phyloP scores from a whole-genome alignment of 2,329 filamentous ascomycete species.

The Epichloe gansuensis region DNA sequence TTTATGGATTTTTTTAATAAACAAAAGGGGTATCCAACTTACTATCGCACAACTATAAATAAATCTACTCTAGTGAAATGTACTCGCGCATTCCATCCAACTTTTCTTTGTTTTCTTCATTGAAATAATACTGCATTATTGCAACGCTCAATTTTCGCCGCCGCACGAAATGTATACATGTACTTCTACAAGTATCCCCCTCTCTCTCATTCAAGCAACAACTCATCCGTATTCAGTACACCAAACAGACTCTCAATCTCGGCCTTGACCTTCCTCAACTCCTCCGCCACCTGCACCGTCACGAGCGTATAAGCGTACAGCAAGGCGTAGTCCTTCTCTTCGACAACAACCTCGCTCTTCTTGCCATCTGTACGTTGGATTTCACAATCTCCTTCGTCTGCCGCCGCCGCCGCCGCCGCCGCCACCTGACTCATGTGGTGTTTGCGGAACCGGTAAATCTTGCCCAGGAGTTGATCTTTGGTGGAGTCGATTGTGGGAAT shows the following conservation, averaged over 20 bases:
- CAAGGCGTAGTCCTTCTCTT: slow-evolving; percentile 77
- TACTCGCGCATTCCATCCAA: background rate
- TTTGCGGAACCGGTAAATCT: slow-evolving; percentile 77
- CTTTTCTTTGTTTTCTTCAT: background rate
- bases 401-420: slow-evolving; percentile 3
- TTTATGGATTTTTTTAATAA: too few relatives aligned
- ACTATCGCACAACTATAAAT: background rate
- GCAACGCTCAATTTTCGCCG: background rate
- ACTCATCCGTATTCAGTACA: slow-evolving; percentile 45
- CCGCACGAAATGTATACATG: background rate
- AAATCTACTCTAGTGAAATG: background rate
- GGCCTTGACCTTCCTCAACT: slow-evolving; percentile 46
- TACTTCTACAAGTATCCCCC: background rate
- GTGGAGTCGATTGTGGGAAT: slow-evolving; percentile 72
- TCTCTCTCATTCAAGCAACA: slow-evolving; percentile 39
- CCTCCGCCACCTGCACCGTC: slow-evolving; percentile 53
- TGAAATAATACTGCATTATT: background rate
- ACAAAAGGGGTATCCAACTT: background rate
- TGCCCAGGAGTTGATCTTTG: slow-evolving; percentile 72
- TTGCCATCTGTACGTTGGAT: slow-evolving; percentile 11
- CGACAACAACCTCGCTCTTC: slow-evolving; percentile 27
- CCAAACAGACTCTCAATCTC: slow-evolving; percentile 54
- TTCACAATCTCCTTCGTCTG: slow-evolving; percentile 1
- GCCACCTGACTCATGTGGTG: slow-evolving; percentile 34
- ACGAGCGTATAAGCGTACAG: slow-evolving; percentile 80